Evolutionary conservation across 2,329 filamentous ascomycete genomes (phyloP).

Genomic region (Dactylellina parvicollis): DNA sequence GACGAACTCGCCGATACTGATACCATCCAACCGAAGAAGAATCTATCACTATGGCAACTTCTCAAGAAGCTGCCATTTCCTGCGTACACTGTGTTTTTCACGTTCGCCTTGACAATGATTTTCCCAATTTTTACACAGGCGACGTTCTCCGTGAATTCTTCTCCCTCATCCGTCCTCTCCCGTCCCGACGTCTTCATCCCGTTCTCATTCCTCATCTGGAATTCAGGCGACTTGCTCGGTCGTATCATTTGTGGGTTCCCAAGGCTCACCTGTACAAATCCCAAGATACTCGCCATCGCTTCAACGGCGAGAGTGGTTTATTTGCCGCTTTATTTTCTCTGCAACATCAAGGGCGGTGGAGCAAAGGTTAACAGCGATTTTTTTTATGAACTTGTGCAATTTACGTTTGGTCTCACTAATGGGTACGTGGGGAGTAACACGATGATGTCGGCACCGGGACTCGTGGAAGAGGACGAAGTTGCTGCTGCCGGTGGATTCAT

Average conservation of each 20-base stretch:
- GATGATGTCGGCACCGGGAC: slow-evolving; percentile 89
- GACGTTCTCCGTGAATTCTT: slow-evolving; percentile 55
- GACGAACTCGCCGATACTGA: slow-evolving; percentile 67
- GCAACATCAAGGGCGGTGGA: slow-evolving; percentile 82
- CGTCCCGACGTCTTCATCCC: slow-evolving; percentile 84
- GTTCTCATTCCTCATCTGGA: slow-evolving; percentile 91
- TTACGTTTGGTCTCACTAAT: slow-evolving; percentile 83
- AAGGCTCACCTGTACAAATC: slow-evolving; percentile 65
- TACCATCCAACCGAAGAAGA: slow-evolving; percentile 60
- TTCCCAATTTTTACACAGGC: slow-evolving; percentile 85
- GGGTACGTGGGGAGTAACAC: slow-evolving; percentile 86
- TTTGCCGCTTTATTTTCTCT: slow-evolving; percentile 86
- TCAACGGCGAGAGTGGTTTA: slow-evolving; percentile 74
- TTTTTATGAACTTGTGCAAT: slow-evolving; percentile 85
- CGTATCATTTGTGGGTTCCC: slow-evolving; percentile 66
- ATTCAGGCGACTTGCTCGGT: slow-evolving; percentile 83
- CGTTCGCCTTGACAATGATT: slow-evolving; percentile 88
- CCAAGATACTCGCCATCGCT: slow-evolving; percentile 68
- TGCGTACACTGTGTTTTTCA: slow-evolving; percentile 78
- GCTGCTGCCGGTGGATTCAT: slow-evolving; percentile 94
- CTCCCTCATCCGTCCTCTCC: slow-evolving; percentile 68
- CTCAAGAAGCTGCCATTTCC: slow-evolving; percentile 82
- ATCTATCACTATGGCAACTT: slow-evolving; percentile 71
- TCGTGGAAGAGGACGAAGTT: slow-evolving; percentile 82
- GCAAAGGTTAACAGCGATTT: slow-evolving; percentile 79